These are phyloP conservation scores for Plasmodium fragile DNA, from an alignment of 169 alveolate genomes.

Conservation along the genomic window DNA sequence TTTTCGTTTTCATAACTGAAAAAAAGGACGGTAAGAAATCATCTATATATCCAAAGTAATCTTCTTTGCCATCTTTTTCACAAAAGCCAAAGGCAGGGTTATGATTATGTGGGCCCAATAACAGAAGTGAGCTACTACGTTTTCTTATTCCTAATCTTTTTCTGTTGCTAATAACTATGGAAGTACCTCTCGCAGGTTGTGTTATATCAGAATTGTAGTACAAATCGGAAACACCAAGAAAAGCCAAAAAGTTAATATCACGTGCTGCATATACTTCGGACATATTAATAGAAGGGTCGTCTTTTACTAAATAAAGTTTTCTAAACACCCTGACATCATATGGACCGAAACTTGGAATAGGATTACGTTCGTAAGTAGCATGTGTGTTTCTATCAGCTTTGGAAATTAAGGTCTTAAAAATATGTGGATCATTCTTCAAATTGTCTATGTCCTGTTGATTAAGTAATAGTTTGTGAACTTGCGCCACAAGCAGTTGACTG, in stretches of 20 bases:
- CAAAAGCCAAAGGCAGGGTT: neutral
- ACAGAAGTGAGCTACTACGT: constrained; percentile 41
- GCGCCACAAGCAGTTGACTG: neutral
- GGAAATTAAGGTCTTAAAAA: neutral
- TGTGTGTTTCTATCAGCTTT: neutral
- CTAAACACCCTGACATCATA: neutral
- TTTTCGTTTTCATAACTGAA: constrained; percentile 59
- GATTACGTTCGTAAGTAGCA: constrained; percentile 5
- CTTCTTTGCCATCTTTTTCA: constrained; percentile 8
- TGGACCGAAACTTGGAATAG: neutral
- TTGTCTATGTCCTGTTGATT: neutral
- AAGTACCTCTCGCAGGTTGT: neutral
- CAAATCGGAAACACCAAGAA: constrained; percentile 1
- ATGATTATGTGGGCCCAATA: neutral
- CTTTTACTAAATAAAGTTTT: neutral
- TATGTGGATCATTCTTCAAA: neutral
- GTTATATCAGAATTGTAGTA: constrained; percentile 65
- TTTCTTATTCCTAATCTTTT: constrained; percentile 27
- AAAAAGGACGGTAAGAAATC: constrained; percentile 37
- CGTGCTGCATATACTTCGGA: constrained; percentile 1
- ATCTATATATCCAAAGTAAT: constrained; percentile 31
- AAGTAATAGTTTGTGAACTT: neutral
- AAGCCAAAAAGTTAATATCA: constrained; percentile 32
- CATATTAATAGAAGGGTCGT: neutral
- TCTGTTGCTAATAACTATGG: neutral